Base-by-base conservation (phyloP, 495 filamentous ascomycete genomes). In the Peziza echinospora region DNA sequence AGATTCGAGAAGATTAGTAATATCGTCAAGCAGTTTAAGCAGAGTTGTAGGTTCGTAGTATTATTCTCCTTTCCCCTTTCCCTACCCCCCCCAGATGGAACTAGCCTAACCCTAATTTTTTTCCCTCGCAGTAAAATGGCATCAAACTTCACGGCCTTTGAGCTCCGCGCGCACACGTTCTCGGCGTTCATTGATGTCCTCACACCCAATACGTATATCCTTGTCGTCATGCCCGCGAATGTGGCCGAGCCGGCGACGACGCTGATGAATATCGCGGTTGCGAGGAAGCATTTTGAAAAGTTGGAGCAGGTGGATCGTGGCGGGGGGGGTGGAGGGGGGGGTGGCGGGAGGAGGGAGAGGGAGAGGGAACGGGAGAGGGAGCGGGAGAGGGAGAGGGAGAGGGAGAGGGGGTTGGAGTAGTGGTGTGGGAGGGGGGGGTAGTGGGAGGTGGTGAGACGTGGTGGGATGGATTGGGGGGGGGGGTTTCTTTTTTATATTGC, bases 11-110 rank as follows among this genome's bases (percentile, higher is more conserved):
- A 87, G 49, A 77, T 97, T 47, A 81, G 74, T 43, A 96, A 93
- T 60, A 93, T 97, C 58, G 79, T 97, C 60, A 97, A 97, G 62
- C 82, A 83, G 30, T 93, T 93, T 64, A 96, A 96, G 64, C 85
- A 93, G 59, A 75, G 70, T 39, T 72, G 80, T 46, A 37, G 30
- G 30, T 37, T 2, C 30, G 30, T 7, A n/a, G 71, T 75, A 54
- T 66, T 59, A 46, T 61, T 52, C 13, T 26, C 13, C 24, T 53
- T 5, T 68, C 63, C 43, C 70, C 69, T 34, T 65, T 63, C 40
- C 62, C 64, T 42, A 68, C 64, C 49, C 68, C 68, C 16, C 66
- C 67, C 34, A 69, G 65, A 16, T 69, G 66, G 24, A 67, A 69
- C 43, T 71, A 71, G 47, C 66, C 70, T 9, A 70, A 74, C 62